Conservation (phyloP, 352 stramenopile genomes). For the Phytophthora melonis region DNA sequence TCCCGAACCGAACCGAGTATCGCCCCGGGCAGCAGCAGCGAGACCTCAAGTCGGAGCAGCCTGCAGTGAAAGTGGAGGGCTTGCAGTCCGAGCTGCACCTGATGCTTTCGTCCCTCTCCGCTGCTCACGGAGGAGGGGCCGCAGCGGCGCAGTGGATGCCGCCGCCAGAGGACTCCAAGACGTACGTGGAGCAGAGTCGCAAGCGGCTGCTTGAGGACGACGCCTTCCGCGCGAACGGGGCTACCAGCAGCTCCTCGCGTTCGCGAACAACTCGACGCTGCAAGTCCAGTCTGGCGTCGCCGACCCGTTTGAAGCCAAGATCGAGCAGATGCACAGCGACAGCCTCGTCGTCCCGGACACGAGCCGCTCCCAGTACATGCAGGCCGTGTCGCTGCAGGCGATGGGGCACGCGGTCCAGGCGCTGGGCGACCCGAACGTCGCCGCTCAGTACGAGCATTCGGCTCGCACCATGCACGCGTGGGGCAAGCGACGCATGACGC, state of each 20-base stretch:
- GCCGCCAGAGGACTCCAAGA: constrained; percentile 26
- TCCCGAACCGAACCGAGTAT: constrained; percentile 70
- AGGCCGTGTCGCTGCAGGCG: constrained; percentile 36
- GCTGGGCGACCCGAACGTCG: constrained; percentile 37
- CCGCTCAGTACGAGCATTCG: constrained; percentile 40
- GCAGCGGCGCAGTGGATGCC: constrained; percentile 4
- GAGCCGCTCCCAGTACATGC: constrained; percentile 33
- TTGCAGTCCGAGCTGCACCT: constrained; percentile 38
- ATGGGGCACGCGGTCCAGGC: constrained; percentile 29
- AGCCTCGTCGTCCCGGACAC: constrained; percentile 11
- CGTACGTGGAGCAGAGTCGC: constrained; percentile 29
- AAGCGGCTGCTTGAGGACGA: constrained; percentile 46
- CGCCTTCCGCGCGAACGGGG: constrained; percentile 37
- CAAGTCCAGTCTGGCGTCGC: constrained; percentile 1
- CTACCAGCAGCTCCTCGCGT: constrained; percentile 38
- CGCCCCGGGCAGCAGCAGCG: constrained; percentile 45
- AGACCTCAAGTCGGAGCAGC: constrained; percentile 4
- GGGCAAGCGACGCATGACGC: constrained; percentile 38
- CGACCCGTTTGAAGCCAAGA: constrained; percentile 34
- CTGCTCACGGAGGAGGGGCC: constrained; percentile 13
- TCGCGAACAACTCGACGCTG: constrained; percentile 33
- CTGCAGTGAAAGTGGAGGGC: background rate
- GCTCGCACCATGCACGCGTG: constrained; percentile 44
- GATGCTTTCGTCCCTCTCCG: constrained; percentile 35
- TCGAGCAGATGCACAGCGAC: constrained; percentile 42